Base-by-base conservation (phyloP, 768 basidiomycete genomes). In the Myochromella boudieri region DNA sequence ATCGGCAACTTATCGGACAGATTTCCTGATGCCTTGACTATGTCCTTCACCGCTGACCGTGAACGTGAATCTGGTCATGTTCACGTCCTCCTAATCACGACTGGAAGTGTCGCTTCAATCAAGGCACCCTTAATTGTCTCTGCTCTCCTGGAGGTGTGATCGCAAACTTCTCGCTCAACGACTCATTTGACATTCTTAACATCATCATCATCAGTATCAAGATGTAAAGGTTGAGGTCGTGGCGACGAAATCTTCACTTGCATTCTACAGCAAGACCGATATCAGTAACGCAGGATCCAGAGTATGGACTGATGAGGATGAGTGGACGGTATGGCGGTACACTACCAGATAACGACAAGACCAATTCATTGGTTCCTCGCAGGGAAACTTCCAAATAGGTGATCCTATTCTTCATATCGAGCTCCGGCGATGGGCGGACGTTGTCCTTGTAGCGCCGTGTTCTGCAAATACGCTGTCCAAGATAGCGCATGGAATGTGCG, bases 341-440 rank as follows among this genome's bases (percentile, higher is more conserved):
- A 15, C 6, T 15, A 28, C 15, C 41, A 22, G 21, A n/a, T 14
- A 22, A 20, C 37, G 37, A 39, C 25, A 14, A 29, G 24, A 36
- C 34, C 32, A 44, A 27, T 20, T 41, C 15, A 9, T n/a, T n/a
- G n/a, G n/a, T 37, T 51, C 5, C 10, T 17, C 54, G 15, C 60
- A 95, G 93, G 77, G 71, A 18, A 77, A 76, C 57, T 90, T 81
- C 60, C 78, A 77, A 50, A 80, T 95, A 37, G 90, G 93, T 1
- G 88, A 97, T 57, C 92, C 93, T 0, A 95, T 98, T 45, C 75
- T 97, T 21, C 97, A 99, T 65, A 98, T 98, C 46, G 94, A 99
- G 68, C 82, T 97, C 2, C 70, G 93, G 26, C 72, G 85, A 45
- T 98, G 97, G 97, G 94, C 95, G 36, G 94, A 99, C 60, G 68